A percentile compares a stretch with the other conserved stretches of the same genome.
Conservation (phyloP, 306 rosid genomes). For the Bauhinia variegata region DNA sequence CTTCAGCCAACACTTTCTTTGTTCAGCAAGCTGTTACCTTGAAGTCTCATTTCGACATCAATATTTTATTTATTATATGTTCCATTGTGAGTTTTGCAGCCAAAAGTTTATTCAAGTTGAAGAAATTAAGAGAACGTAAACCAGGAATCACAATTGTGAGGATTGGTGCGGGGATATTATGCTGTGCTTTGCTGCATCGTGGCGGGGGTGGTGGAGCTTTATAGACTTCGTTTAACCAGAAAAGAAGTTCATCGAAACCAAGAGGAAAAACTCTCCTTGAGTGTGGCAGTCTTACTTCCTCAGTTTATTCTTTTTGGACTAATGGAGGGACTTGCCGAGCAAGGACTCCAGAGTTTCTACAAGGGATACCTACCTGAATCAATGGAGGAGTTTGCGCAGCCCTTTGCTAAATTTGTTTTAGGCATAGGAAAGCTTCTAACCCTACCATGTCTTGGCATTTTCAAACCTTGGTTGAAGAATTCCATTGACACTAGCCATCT, state of each 20-base stretch:
- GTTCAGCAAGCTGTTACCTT: no score
- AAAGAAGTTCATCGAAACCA: no score
- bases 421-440: background rate
- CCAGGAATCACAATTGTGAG: background rate
- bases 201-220: conserved; percentile 20
- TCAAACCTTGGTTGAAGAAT: no score
- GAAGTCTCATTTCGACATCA: no score
- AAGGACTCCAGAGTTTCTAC: background rate
- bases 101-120: no score
- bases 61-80: no score
- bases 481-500: background rate
- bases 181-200: conserved; percentile 1
- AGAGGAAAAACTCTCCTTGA: background rate
- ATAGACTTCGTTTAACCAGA: no score
- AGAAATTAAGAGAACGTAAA: no score
- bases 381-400: background rate
- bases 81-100: no score
- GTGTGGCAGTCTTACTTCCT: background rate
- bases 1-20: no score
- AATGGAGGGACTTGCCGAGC: background rate
- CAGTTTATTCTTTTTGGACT: background rate
- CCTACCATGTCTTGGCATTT: no score
- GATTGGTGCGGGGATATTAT: conserved; percentile 5
- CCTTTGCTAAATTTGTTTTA: background rate
- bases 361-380: background rate